These are phyloP conservation scores for Spathaspora jeffriesii DNA, from an alignment of 1,139 yeast species.

Conservation along the genomic window DNA sequence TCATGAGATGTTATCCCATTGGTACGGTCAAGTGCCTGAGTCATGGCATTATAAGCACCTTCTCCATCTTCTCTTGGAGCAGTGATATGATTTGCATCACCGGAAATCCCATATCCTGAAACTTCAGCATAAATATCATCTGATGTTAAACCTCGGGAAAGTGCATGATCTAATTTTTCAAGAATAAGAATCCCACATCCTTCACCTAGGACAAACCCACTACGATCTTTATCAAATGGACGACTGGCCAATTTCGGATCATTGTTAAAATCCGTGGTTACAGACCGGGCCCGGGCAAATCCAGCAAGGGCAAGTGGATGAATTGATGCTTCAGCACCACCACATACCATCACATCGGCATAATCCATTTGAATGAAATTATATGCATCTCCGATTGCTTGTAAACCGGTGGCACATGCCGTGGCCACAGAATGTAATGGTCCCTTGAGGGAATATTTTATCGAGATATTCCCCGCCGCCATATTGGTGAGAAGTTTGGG, in stretches of 20 bases:
- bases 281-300: conserved; percentile 85
- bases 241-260: conserved; percentile 69
- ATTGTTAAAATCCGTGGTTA: conserved; percentile 65
- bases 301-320: conserved; percentile 92
- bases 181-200: conserved; percentile 84
- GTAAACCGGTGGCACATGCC: conserved; percentile 97
- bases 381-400: conserved; percentile 91
- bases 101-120: conserved; percentile 85
- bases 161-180: conserved; percentile 79
- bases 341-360: conserved; percentile 88
- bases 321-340: conserved; percentile 86
- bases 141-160: conserved; percentile 51
- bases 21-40: conserved; percentile 63
- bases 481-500: conserved; percentile 85
- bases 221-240: conserved; percentile 80
- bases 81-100: conserved; percentile 93
- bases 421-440: conserved; percentile 90
- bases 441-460: conserved; percentile 73
- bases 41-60: conserved; percentile 87
- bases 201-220: conserved; percentile 93
- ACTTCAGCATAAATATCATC: conserved; percentile 77
- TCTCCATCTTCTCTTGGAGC: conserved; percentile 83
- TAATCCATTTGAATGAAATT: conserved; percentile 78
- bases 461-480: conserved; percentile 94
- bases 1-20: conserved; percentile 33